Evolutionary conservation across 371 early-diverging fungal genomes (phyloP).

Genomic region (Syncephalastrum contaminatum): DNA sequence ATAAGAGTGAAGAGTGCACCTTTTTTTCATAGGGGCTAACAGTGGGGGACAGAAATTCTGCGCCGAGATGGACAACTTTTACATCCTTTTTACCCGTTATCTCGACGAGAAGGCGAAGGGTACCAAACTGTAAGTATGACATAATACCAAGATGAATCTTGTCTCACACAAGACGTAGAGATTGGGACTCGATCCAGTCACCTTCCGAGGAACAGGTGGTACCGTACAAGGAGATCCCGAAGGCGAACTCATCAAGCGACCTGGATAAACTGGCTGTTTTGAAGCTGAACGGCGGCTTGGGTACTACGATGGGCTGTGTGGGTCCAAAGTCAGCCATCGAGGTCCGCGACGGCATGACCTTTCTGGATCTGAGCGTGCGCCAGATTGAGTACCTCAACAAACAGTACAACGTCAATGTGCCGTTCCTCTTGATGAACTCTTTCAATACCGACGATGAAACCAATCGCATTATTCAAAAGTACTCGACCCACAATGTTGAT

Average conservation of each 20-base stretch:
- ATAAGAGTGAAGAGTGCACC: conserved; percentile 14
- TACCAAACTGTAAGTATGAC: conserved; percentile 73
- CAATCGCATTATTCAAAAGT: conserved; percentile 94
- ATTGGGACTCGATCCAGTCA: conserved; percentile 92
- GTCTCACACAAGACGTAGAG: conserved; percentile 37
- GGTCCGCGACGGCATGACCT: conserved; percentile 97
- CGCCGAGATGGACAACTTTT: conserved; percentile 86
- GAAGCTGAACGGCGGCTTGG: conserved; percentile 99
- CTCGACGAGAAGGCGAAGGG: conserved; percentile 80
- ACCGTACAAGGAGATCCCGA: conserved; percentile 68
- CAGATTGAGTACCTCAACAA: conserved; percentile 98
- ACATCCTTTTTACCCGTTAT: conserved; percentile 84
- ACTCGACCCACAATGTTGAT: conserved; percentile 83
- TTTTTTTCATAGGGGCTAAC: background rate
- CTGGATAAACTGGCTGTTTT: conserved; percentile 96
- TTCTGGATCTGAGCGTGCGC: conserved; percentile 97
- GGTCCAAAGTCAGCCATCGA: conserved; percentile 99
- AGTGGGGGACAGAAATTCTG: background rate
- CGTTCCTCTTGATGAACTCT: conserved; percentile 99
- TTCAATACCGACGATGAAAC: conserved; percentile 99
- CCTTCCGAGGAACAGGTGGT: conserved; percentile 86
- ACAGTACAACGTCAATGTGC: conserved; percentile 85
- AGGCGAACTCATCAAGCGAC: conserved; percentile 48
- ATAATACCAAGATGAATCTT: background rate
- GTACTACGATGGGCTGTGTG: conserved; percentile 99